A percentile compares a stretch with the other conserved stretches of the same genome.
phyloP scores from a whole-genome alignment of 192 early-diverging fungal species.

The Pilobolus umbonatus region DNA sequence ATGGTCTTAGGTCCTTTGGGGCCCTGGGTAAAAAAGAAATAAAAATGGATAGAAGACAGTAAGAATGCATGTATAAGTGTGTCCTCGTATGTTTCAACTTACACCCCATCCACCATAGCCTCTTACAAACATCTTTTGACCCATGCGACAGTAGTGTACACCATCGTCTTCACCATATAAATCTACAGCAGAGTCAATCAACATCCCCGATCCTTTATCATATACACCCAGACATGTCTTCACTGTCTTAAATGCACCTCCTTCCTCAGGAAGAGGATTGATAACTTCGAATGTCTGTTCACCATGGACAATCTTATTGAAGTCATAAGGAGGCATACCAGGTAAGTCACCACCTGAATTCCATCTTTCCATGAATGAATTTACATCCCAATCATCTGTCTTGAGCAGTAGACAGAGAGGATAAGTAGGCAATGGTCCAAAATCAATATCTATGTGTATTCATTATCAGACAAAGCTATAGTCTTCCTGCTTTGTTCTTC shows the following conservation, averaged over 20 bases:
- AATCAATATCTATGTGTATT: constrained; percentile 42
- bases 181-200: constrained; percentile 57
- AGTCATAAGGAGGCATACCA: constrained; percentile 60
- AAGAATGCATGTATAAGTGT: too few relatives aligned
- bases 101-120: constrained; percentile 66
- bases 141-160: constrained; percentile 41
- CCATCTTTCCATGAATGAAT: constrained; percentile 43
- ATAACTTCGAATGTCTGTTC: constrained; percentile 64
- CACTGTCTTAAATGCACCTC: constrained; percentile 53
- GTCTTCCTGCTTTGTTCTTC: neutral
- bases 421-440: constrained; percentile 69
- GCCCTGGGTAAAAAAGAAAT: too few relatives aligned
- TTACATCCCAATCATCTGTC: constrained; percentile 48
- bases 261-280: constrained; percentile 48
- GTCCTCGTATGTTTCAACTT: too few relatives aligned
- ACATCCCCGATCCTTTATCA: constrained; percentile 70
- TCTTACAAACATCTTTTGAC: constrained; percentile 56
- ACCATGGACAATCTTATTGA: constrained; percentile 70
- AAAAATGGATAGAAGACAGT: too few relatives aligned
- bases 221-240: constrained; percentile 60
- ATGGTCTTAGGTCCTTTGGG: constrained; percentile 63
- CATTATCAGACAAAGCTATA: constrained; percentile 19
- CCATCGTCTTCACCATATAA: constrained; percentile 38
- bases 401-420: constrained; percentile 63
- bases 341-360: constrained; percentile 35